Conservation (phyloP, 495 filamentous ascomycete species). For the Choiromyces venosus region DNA sequence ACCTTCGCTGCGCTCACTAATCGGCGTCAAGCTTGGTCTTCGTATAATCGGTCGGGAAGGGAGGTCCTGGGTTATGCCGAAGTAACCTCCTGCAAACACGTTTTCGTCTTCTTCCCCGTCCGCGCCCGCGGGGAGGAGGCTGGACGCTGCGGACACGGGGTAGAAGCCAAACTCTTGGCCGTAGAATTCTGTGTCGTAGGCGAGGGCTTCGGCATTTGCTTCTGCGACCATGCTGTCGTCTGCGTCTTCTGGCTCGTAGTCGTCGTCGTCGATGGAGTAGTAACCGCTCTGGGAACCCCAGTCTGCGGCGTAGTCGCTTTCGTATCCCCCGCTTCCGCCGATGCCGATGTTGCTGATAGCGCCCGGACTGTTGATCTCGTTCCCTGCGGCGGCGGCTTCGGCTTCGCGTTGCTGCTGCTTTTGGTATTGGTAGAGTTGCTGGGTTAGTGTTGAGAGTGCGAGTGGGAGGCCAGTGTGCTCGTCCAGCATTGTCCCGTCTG, state of each 20-base stretch:
- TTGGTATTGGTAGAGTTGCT: constrained; percentile 40
- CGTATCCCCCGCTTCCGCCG: constrained; percentile 21
- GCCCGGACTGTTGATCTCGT: constrained; percentile 7
- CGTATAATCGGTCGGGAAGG: constrained; percentile 63
- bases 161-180: constrained; percentile 98
- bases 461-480: constrained; percentile 38
- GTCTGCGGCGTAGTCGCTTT: constrained; percentile 25
- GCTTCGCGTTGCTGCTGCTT: constrained; percentile 38
- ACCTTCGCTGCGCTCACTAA: constrained; percentile 93
- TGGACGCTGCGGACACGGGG: constrained; percentile 54
- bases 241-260: constrained; percentile 54
- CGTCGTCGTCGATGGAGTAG: constrained; percentile 50
- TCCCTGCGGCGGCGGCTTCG: constrained; percentile 18
- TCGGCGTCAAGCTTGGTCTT: constrained; percentile 90
- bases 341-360: constrained; percentile 6
- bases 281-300: constrained; percentile 34
- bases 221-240: constrained; percentile 90
- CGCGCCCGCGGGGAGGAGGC: constrained; percentile 36
- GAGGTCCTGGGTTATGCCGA: constrained; percentile 68
- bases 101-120: constrained; percentile 28
- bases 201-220: constrained; percentile 88
- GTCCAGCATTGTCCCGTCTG: constrained; percentile 29
- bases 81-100: constrained; percentile 69
- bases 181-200: constrained; percentile 88
- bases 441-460: constrained; percentile 35